Evolutionary conservation across 2,329 filamentous ascomycete genomes (phyloP), one percentile per base, ranked within the genome.

Genomic region (Venturia oleaginea): DNA sequence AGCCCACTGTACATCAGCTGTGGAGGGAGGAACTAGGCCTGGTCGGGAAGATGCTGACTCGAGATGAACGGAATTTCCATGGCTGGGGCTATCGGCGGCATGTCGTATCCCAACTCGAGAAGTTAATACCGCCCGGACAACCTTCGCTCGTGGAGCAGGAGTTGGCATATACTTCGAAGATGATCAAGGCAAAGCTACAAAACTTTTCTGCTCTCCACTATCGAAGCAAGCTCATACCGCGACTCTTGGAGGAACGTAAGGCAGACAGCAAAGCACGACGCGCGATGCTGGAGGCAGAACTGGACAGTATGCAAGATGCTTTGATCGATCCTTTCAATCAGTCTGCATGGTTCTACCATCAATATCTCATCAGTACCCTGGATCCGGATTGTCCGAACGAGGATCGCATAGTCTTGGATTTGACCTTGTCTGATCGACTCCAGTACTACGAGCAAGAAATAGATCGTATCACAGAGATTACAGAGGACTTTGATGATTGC

Each of bases 201-300:
- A 99, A 99, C 74, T 99, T 97, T 74, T 97, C 92, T 4, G 94
- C 94, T 1, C 97, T 94, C 93, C 94, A 99, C 74, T 89, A 89
- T 72, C 86, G 94, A 62, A 91, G 89, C 69, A 90, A 90, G 71
- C 81, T 97, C 27, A 94, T 97, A 64, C 85, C 90, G 51, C 83
- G 84, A 48, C 76, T 97, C 24, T 78, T 97, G 61, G 77, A 84
- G 22, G 90, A 95, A 75, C 83, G 90, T 60, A 76, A 80, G 0
- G 88, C 90, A 1, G 83, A 84, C 66, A 81, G 85, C 60, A 77
- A 75, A 24, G 83, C 85, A 59, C 83, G 94, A 64, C 83, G 81
- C 70, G 77, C 79, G 46, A 88, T 96, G 70, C 79, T 97, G 10
- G 86, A 93, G 63, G 78, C 86, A 68, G 94, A 99, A 77, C 80